Evolutionary conservation across 2,329 filamentous ascomycete species (phyloP), one percentile per base, ranked within the genome.

Genomic region (Monosporascus sp.): DNA sequence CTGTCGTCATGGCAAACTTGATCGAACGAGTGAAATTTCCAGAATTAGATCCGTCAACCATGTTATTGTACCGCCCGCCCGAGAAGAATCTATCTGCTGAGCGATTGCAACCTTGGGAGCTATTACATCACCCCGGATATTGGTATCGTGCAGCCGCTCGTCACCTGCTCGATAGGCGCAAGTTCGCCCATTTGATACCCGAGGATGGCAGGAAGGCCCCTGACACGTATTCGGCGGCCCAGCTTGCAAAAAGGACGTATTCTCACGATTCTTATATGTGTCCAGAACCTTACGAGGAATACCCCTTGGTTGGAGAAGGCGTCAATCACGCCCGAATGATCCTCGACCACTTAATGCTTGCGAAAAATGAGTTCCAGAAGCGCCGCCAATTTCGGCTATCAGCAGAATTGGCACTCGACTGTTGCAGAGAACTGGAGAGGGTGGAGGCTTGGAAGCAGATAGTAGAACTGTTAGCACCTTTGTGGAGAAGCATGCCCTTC

Each of bases 181-280:
- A 67, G 22, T 66, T 85, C 44, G 83, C 84, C 2, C 72, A 72
- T 24, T 70, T 72, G 20, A 85, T 87, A 54, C 77, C 84, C 0
- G 78, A 85, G 27, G 82, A 85, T 53, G 82, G 82, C 56, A 73
- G 83, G 38, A 73, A 72, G 49, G 71, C 75, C 2, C 81, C 81
- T 6, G 75, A 77, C 37, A 61, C 68, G 3, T 75, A 77, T 4
- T 70, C 76, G 5, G 74, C 76, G 17, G 74, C 77, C 4, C 70
- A 72, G 7, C 69, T 74, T 7, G 73, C 76, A 9, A 75, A 73
- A 60, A 80, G 78, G 50, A 74, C 77, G 0, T 83, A 83, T 56
- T 73, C 74, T 1, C 86, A 87, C 57, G 85, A 88, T 63, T 83
- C 80, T 1, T 88, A 87, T 65, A 77, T 88, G 71, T 87, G 83